Evolutionary conservation across 2,329 filamentous ascomycete species (phyloP), one percentile per base, ranked within the genome.

Genomic region (Colletotrichum tabaci): DNA sequence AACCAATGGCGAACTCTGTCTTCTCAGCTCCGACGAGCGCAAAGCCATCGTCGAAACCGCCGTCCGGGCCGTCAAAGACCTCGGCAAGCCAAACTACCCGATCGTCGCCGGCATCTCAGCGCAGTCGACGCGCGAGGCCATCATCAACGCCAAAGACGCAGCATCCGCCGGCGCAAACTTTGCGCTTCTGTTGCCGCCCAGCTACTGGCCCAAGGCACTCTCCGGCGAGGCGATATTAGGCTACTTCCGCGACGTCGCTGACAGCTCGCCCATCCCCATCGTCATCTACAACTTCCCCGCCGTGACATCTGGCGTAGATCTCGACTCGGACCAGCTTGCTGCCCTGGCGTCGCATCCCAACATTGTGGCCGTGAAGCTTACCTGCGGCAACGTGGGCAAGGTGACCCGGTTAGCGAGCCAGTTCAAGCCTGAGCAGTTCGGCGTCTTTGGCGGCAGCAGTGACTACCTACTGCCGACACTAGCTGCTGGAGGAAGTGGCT

Each of bases 171-270:
- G 92, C 46, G 92, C 89, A 72, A 90, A 91, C 77, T 91, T 91
- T 75, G 91, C 88, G 8, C 85, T 94, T 62, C 85, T 94, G 0
- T 86, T 94, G 3, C 91, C 92, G 7, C 92, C 92, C 4, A 88
- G 87, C 40, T 94, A 93, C 82, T 94, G 93, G 81, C 87, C 89
- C 67, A 81, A 85, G 7, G 82, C 91, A 16, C 87, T 91, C 76
- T 89, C 86, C 67, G 87, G 84, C 44, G 86, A 88, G 10, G 86
- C 88, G 21, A 83, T 93, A 46, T 81, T 88, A 35, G 84, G 87
- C 44, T 90, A 91, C 80, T 95, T 94, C 85, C 82, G 77, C 16
- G 85, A 88, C 67, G 89, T 92, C 15, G 90, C 89, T n/a, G 84
- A 86, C 58, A 83, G 77, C 8, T 89, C 87, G 9, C 75, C 75